Evolutionary conservation across 176 grass and related monocot genomes (phyloP), one percentile per base, ranked within the genome.

Genomic region (Phoenix roebelenii): DNA sequence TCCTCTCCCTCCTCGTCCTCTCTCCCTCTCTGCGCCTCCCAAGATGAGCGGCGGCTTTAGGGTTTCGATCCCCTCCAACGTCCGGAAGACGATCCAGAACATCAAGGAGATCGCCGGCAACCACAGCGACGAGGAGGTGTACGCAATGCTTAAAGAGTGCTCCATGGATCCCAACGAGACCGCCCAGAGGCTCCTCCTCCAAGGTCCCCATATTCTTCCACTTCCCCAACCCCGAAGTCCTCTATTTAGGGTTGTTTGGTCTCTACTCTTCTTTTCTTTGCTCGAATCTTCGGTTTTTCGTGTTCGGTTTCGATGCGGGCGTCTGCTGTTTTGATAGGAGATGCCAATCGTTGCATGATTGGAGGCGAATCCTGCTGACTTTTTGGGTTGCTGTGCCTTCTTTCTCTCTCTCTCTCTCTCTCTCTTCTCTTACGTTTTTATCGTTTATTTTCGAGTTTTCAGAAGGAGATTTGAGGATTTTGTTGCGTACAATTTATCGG

Each of bases 161-260:
- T 63, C 68, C 68, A 97, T 88, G 92, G 92, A 97, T 85, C 87
- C 92, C 50, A 90, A 97, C 81, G 87, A 97, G 75, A 85, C 92
- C 52, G 55, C 65, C 24, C 83, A 97, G 75, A 90, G 84, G 83
- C 83, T 97, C 50, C 86, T 97, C 60, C 73, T 73, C 59, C 81
- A 90, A 91, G 92, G 92, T 96, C 60, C 18, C 16, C 50, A 51
- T 15, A 7, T 44, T 12, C 35, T 44, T 23, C 14, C 16, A 50
- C 28, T 54, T 54, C 61, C 49, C 48, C 50, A 28, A 50, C 58
- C 22, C 50, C 12, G 22, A 4, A 26, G 3, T 15, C n/a, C 50
- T 29, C 62, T 48, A 7, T 29, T 19, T 35, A 44, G 35, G 10
- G 7, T 44, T 44, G 35, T 44, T 3, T 10, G 9, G 35, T 12